These are phyloP conservation scores for Cladosporium sp. DNA, from an alignment of 2,329 filamentous ascomycete species.

Conservation along the genomic window DNA sequence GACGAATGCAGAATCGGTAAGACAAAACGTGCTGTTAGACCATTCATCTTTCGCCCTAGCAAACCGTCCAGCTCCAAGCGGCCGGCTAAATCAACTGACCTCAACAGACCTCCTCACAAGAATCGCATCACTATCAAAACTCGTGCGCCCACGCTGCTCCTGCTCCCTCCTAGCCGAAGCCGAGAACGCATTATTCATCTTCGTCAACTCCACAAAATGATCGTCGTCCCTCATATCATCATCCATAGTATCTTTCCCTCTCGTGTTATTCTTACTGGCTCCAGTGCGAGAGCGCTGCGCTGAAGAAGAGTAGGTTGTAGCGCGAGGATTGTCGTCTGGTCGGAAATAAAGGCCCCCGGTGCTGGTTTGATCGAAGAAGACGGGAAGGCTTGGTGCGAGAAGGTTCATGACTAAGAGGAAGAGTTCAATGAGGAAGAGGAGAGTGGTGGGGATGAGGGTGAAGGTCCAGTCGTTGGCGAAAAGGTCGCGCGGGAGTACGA, in stretches of 20 bases:
- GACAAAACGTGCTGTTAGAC: too few species aligned
- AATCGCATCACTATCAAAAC: slow-evolving; percentile 12
- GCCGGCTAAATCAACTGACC: slow-evolving; percentile 2
- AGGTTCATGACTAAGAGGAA: slow-evolving; percentile 25
- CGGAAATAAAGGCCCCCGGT: slow-evolving; percentile 12
- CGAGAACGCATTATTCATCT: neutral
- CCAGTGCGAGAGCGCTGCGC: neutral
- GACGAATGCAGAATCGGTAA: too few species aligned
- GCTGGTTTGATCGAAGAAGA: slow-evolving; percentile 24
- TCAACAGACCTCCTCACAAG: slow-evolving; percentile 11
- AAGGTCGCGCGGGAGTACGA: slow-evolving; percentile 86
- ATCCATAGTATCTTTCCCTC: neutral
- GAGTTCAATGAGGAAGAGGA: slow-evolving; percentile 38
- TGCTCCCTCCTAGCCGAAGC: neutral
- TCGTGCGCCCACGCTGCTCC: neutral
- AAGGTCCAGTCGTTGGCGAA: slow-evolving; percentile 62
- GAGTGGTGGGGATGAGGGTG: slow-evolving; percentile 44
- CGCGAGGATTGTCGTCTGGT: slow-evolving; percentile 7
- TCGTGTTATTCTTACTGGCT: neutral
- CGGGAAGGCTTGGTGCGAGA: slow-evolving; percentile 31
- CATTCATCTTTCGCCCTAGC: too few species aligned
- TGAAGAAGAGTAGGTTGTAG: neutral
- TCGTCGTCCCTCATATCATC: too few species aligned
- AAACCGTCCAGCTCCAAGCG: too few species aligned
- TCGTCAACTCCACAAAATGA: neutral